Base-by-base conservation (phyloP, 202 grass and related monocot species). In the Elaeis oleifera region DNA sequence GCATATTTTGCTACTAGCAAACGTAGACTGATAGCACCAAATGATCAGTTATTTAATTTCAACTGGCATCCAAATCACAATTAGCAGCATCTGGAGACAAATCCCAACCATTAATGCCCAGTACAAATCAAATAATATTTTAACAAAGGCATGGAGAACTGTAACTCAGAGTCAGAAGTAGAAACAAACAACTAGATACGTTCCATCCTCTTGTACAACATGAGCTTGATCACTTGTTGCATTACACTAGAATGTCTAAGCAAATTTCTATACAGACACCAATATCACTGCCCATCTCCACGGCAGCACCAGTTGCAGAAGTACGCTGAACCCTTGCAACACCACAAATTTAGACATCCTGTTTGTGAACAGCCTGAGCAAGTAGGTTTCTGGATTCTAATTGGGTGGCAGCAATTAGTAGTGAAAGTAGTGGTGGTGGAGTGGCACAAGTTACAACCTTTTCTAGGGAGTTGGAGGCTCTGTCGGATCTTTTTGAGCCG, bases 401-500 rank as follows among this genome's bases (percentile, higher is more conserved):
- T 86, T 16, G 75, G 78, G 53, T 85, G 94, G 75, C 88, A 99
- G n/a, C 94, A 94, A 60, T 89, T 94, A 36, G 80, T 7, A 6
- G 85, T 89, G 76, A 99, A 99, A 68, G 88, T 94, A n/a, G 94
- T 94, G 0, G 81, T 89, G 0, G 81, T 89, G 5, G 74, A 65
- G 0, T 70, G 60, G 78, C 65, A 73, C n/a, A 3, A 25, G 1
- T 55, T 61, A 59, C 68, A 54, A 8, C 24, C 25, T 0, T 53
- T 72, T 62, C 80, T 94, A 28, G 80, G 29, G 1, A 75, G 26
- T 23, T 84, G 76, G 5, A 89, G 59, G 55, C 85, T 78, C 54
- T 92, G 83, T 23, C 69, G 65, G 18, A 94, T 99, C 88, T 94
- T 94, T 74, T 83, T 87, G 16, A 99, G 88, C 55, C 80, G 71